A percentile compares a stretch with the other conserved stretches of the same genome.
Evolutionary conservation across 1,139 yeast species (phyloP).

Genomic region (Kazachstania sp.): DNA sequence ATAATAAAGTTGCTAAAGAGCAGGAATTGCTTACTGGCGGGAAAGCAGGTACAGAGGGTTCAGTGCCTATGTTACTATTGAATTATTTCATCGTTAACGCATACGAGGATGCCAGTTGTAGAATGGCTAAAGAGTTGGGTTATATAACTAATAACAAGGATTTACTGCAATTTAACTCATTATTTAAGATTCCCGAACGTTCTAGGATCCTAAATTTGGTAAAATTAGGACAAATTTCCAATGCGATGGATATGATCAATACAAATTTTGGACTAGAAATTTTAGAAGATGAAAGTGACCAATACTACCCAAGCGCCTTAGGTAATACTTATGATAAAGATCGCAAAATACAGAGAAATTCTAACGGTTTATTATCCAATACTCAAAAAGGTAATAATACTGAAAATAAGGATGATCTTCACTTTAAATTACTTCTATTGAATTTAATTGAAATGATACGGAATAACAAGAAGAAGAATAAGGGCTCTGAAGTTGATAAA

Average conservation of each 20-base stretch:
- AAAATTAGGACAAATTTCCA: constrained; percentile 21
- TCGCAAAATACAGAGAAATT: neutral
- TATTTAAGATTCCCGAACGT: constrained; percentile 25
- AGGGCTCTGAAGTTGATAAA: constrained; percentile 19
- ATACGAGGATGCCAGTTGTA: constrained; percentile 25
- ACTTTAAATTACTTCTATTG: constrained; percentile 52
- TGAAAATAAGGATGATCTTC: constrained; percentile 33
- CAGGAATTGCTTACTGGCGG: neutral
- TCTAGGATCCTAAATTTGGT: constrained; percentile 22
- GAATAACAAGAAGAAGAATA: constrained; percentile 33
- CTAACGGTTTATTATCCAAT: neutral
- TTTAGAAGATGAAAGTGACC: constrained; percentile 11
- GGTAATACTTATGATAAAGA: constrained; percentile 1
- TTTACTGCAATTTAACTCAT: constrained; percentile 19
- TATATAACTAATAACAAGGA: constrained; percentile 21
- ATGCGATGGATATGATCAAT: constrained; percentile 25
- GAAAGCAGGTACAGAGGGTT: constrained; percentile 12
- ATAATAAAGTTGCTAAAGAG: constrained; percentile 18
- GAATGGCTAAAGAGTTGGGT: constrained; percentile 28
- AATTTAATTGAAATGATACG: constrained; percentile 60
- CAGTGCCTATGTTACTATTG: constrained; percentile 22
- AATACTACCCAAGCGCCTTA: neutral
- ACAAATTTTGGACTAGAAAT: constrained; percentile 22
- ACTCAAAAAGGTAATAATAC: constrained; percentile 1
- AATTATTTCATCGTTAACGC: constrained; percentile 29